Conservation (phyloP, 345 rosid genomes). For the Eucalyptus fibrosa region DNA sequence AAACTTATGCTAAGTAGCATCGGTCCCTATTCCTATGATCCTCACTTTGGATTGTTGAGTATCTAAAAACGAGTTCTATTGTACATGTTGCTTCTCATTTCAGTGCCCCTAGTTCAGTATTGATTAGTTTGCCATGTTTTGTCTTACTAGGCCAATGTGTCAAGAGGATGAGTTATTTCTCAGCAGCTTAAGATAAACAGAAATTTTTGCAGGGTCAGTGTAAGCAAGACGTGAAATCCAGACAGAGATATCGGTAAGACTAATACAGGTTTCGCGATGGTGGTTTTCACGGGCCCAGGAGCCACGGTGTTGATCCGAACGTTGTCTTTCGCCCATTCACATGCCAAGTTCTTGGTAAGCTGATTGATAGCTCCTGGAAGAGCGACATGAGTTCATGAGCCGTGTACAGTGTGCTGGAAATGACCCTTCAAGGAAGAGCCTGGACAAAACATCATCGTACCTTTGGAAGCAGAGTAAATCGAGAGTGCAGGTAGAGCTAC, state of each 20-base stretch:
- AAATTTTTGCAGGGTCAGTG: not conserved
- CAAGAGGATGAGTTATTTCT: not conserved
- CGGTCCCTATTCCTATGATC: not conserved
- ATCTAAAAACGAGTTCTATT: not conserved
- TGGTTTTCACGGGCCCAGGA: conserved; percentile 21
- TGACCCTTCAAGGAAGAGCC: conserved; percentile 23
- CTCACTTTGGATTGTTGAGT: not conserved
- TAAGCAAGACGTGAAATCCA: not conserved
- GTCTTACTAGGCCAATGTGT: not conserved
- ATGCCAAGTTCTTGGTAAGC: conserved; percentile 32
- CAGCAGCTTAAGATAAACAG: not conserved
- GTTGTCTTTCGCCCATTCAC: conserved; percentile 40
- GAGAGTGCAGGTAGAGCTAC: conserved; percentile 4
- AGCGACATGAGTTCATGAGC: not conserved
- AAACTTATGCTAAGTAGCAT: not conserved
- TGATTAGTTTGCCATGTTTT: not conserved
- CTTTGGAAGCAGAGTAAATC: conserved; percentile 27
- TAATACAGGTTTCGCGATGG: not conserved
- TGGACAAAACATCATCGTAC: conserved; percentile 1
- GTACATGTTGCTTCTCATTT: not conserved
- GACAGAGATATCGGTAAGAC: not conserved
- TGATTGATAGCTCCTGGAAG: conserved; percentile 29
- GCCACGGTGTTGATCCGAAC: conserved; percentile 28
- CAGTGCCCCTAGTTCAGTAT: not conserved
- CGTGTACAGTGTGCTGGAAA: not conserved